Conservation (phyloP, 2,329 filamentous ascomycete genomes). For the Trichophaea hybrida region DNA sequence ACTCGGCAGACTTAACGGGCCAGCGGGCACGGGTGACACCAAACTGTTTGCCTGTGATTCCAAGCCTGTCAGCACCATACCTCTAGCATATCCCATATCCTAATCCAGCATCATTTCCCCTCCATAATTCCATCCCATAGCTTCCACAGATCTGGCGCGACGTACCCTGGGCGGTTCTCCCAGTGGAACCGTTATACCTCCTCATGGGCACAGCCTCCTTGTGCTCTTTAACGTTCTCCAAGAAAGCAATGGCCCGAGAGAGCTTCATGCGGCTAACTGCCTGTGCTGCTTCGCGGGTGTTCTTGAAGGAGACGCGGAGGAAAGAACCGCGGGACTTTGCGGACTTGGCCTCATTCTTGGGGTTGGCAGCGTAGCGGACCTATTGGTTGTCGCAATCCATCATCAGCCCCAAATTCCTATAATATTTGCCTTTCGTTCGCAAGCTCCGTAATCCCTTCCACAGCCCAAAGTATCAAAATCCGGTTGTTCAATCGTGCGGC, state of each 20-base stretch:
- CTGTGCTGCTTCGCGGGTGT: conserved; percentile 98
- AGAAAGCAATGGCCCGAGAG: conserved; percentile 85
- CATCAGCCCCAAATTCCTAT: conserved; percentile 2
- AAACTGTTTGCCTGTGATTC: conserved; percentile 76
- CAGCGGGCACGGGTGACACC: conserved; percentile 96
- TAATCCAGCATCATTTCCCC: not conserved
- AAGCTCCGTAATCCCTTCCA: not conserved
- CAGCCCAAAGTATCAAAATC: not conserved
- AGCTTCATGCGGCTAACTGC: conserved; percentile 99
- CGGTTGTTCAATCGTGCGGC: not conserved
- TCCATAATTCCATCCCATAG: not conserved
- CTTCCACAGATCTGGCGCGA: not conserved
- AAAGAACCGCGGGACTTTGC: conserved; percentile 97
- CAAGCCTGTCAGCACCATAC: not conserved
- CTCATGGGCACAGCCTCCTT: conserved; percentile 97
- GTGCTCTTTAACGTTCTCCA: conserved; percentile 95
- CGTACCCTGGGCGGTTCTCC: conserved; percentile 95
- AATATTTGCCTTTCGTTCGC: not conserved
- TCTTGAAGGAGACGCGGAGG: conserved; percentile 99
- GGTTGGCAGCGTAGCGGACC: conserved; percentile 92
- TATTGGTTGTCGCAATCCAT: conserved; percentile 30
- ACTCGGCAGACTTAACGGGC: conserved; percentile 98
- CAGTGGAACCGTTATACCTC: conserved; percentile 89
- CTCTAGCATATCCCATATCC: not conserved
- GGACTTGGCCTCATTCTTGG: conserved; percentile 79